Percentiles rank a stretch among this genome's conserved stretches.
Conservation (phyloP, 768 basidiomycete genomes). For the Suillus spraguei region DNA sequence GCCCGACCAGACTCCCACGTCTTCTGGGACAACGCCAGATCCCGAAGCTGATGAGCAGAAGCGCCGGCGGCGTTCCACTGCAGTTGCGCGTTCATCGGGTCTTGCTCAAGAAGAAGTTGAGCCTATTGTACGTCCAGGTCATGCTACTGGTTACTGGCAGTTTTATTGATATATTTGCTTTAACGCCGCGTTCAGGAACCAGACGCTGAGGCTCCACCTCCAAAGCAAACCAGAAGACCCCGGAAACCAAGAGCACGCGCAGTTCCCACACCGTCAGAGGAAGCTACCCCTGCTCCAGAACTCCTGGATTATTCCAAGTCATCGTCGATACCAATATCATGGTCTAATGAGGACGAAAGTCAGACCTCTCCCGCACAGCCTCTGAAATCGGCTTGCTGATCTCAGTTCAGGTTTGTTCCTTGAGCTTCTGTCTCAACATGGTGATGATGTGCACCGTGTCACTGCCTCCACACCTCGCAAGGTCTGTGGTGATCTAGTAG, state of each 20-base stretch:
- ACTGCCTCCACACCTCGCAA: conserved; percentile 68
- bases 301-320: conserved; percentile 29
- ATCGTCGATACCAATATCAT: conserved; percentile 43
- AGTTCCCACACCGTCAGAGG: conserved; percentile 26
- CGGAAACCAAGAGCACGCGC: conserved; percentile 36
- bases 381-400: conserved; percentile 19
- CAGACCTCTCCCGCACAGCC: conserved; percentile 22
- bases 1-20: conserved; percentile 49
- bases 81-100: conserved; percentile 28
- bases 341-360: conserved; percentile 74
- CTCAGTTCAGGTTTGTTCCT: conserved; percentile 45
- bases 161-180: conserved; percentile 3
- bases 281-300: conserved; percentile 21
- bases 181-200: conserved; percentile 14
- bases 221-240: conserved; percentile 31
- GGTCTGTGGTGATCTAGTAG: conserved; percentile 33
- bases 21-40: conserved; percentile 55
- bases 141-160: background rate
- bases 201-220: conserved; percentile 34
- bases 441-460: conserved; percentile 70
- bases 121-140: background rate
- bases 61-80: conserved; percentile 40
- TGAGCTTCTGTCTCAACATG: conserved; percentile 59
- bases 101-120: conserved; percentile 34
- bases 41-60: conserved; percentile 64